Conservation (phyloP, 768 basidiomycete genomes). For the Xerocomellus amylosporus region DNA sequence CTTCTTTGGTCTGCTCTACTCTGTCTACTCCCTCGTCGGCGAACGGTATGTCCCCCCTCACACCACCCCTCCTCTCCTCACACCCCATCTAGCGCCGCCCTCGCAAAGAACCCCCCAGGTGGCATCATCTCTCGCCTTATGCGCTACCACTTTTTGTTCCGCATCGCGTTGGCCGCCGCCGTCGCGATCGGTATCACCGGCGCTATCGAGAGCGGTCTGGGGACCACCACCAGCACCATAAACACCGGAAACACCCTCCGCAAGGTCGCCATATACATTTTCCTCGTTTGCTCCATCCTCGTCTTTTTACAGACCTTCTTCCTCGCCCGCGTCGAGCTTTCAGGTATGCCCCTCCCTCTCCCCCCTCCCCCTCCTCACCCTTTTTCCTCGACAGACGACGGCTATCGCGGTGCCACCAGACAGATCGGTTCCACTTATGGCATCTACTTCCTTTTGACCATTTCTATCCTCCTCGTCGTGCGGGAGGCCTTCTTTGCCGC, state of each 20-base stretch:
- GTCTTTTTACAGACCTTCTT: conserved; percentile 18
- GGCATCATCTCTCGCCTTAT: conserved; percentile 18
- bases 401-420: neutral
- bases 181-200: conserved; percentile 30
- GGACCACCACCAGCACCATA: conserved; percentile 1
- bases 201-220: conserved; percentile 13
- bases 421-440: conserved; percentile 20
- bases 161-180: conserved; percentile 24
- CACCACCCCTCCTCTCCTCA: neutral
- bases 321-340: conserved; percentile 20
- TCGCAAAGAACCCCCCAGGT: conserved; percentile 16
- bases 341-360: neutral
- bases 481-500: conserved; percentile 33
- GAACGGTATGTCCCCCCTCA: conserved; percentile 24
- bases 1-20: conserved; percentile 33
- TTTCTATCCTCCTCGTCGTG: conserved; percentile 25
- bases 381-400: conserved; percentile 4
- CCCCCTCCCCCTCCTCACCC: neutral
- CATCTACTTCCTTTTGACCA: conserved; percentile 21
- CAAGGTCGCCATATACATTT: conserved; percentile 28
- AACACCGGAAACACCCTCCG: conserved; percentile 26
- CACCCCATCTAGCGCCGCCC: conserved; percentile 6
- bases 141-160: conserved; percentile 22
- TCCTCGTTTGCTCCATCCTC: conserved; percentile 26
- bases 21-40: conserved; percentile 28